Evolutionary conservation across 129 eudicot species (phyloP), one percentile per base, ranked within the genome.

Genomic region (Artemisia argyi): DNA sequence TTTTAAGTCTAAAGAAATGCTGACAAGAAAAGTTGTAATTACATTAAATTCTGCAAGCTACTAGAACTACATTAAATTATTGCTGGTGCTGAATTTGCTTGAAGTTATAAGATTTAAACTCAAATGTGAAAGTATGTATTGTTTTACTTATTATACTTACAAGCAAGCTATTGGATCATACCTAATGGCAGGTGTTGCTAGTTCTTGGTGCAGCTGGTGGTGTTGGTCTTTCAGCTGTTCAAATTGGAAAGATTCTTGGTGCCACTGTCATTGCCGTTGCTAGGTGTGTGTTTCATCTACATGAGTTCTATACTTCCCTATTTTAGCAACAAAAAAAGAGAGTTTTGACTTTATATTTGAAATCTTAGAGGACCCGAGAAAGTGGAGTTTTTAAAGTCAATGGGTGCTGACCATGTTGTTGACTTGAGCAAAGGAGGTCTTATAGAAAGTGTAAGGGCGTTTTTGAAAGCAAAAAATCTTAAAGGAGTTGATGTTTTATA

Each of bases 171-270:
- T 52, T 15, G 57, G n/a, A 11, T 15, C 57, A 51, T 39, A 39
- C 46, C 10, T 48, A 12, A 64, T 12, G 76, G 70, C 77, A 92
- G 97, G 99, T 94, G 48, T 71, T 94, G 85, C 78, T 94, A 75
- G 99, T 94, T 75, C 97, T 94, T 61, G 99, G 99, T 72, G 99
- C 99, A 49, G 99, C 96, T 22, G 99, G 99, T 77, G 99, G 99
- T 66, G 99, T 94, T 54, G 99, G 99, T 66, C 82, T 90, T 66
- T 86, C 99, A 59, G 99, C 99, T 75, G 93, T 94, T 71, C 99
- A 94, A 75, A 94, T 94, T 17, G 99, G 99, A 52, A 94, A 94
- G 85, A 85, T 80, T 72, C 81, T 85, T 60, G 99, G 97, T 18
- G 97, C 97, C 65, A 78, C 61, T 66, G 97, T 90, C 69, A 78